phyloP scores from a whole-genome alignment of 768 basidiomycete species.

The Daedaleopsis nitida region DNA sequence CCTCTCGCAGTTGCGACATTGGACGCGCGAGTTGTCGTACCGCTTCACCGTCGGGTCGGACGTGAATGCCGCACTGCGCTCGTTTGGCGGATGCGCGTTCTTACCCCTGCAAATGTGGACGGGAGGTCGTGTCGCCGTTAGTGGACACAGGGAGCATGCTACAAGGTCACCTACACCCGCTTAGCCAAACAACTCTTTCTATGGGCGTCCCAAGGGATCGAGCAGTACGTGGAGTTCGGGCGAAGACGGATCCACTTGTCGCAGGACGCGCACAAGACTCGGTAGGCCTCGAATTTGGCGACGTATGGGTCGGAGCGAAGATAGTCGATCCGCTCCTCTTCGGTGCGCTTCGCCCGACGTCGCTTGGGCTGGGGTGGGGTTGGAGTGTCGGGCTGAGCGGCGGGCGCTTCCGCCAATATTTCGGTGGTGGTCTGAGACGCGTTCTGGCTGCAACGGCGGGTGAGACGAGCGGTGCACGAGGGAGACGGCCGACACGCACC shows the following conservation, averaged over 20 bases:
- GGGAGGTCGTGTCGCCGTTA: no score
- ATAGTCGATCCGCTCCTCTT: slow-evolving; percentile 76
- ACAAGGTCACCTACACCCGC: slow-evolving; percentile 55
- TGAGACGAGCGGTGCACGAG: neutral
- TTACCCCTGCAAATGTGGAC: slow-evolving; percentile 17
- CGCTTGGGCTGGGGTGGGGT: slow-evolving; percentile 45
- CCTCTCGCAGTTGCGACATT: slow-evolving; percentile 67
- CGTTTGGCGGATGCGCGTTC: slow-evolving; percentile 52
- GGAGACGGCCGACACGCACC: slow-evolving; percentile 37
- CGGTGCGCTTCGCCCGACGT: slow-evolving; percentile 73
- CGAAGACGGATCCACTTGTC: slow-evolving; percentile 87
- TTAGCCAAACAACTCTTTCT: slow-evolving; percentile 81
- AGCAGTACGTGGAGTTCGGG: slow-evolving; percentile 85
- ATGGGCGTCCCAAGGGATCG: slow-evolving; percentile 88
- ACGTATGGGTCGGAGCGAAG: slow-evolving; percentile 72
- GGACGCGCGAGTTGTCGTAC: slow-evolving; percentile 70
- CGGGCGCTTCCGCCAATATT: slow-evolving; percentile 9
- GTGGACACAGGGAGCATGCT: slow-evolving; percentile 2
- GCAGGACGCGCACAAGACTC: slow-evolving; percentile 77
- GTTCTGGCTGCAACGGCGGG: slow-evolving; percentile 21
- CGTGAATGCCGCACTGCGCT: slow-evolving; percentile 57
- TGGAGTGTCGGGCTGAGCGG: slow-evolving; percentile 14
- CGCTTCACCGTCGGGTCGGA: slow-evolving; percentile 74
- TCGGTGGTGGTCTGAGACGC: slow-evolving; percentile 17
- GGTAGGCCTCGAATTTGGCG: slow-evolving; percentile 78